phyloP scores from a whole-genome alignment of 2,329 filamentous ascomycete genomes.

The Ceratocystis lukuohia region DNA sequence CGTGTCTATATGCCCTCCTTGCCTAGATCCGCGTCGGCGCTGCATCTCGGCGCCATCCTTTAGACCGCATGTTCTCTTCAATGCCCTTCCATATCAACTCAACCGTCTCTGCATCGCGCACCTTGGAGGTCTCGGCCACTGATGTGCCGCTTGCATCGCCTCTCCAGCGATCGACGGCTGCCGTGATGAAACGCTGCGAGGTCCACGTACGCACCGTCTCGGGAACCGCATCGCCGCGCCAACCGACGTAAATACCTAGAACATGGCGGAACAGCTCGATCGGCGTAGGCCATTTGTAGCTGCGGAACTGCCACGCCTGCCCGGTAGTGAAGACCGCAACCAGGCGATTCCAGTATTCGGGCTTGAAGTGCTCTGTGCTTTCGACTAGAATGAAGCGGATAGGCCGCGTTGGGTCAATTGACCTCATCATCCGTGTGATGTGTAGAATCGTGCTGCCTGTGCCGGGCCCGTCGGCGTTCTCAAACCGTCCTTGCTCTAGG shows the following conservation, averaged over 20 bases:
- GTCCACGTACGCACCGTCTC: conserved; percentile 73
- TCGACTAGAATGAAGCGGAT: conserved; percentile 94
- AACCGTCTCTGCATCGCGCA: conserved; percentile 84
- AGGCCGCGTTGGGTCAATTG: conserved; percentile 54
- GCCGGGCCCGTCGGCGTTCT: conserved; percentile 57
- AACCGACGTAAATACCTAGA: conserved; percentile 78
- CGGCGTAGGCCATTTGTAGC: conserved; percentile 88
- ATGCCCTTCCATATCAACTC: conserved; percentile 85
- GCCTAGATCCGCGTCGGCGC: conserved; percentile 42
- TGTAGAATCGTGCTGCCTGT: conserved; percentile 70
- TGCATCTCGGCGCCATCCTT: conserved; percentile 66
- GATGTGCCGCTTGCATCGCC: conserved; percentile 28
- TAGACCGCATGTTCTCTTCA: conserved; percentile 73
- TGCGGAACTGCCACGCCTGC: conserved; percentile 97
- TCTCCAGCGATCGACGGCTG: conserved; percentile 75
- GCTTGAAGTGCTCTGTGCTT: conserved; percentile 85
- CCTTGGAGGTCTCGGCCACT: conserved; percentile 42
- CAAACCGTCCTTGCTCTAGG: conserved; percentile 71
- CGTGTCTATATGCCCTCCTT: neutral
- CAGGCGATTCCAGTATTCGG: conserved; percentile 91
- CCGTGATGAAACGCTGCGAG: conserved; percentile 57
- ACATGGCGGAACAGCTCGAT: conserved; percentile 82
- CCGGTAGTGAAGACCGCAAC: conserved; percentile 96
- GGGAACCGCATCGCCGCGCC: conserved; percentile 71
- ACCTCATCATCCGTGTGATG: conserved; percentile 62